Evolutionary conservation across 1,284 basidiomycete genomes (phyloP), one percentile per base, ranked within the genome.

Genomic region (Abortiporus biennis): DNA sequence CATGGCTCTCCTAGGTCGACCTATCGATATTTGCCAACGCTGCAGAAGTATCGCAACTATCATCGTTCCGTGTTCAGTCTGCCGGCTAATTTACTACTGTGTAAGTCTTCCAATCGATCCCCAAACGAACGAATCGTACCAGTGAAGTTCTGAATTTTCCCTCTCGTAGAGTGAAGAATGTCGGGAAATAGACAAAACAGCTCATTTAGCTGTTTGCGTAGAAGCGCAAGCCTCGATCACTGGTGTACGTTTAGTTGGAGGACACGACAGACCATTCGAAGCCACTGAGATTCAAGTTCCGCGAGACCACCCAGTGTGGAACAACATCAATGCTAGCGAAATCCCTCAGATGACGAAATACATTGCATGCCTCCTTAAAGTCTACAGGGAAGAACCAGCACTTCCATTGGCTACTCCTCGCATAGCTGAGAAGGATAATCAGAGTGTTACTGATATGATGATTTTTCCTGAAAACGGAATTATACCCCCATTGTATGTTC

Each of bases 391-490:
- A 36, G 17, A 22, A 16, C n/a, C 13, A 25, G 43, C 33, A 33
- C 29, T 25, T 9, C 29, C 21, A 11, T 16, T 39, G 29, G 23
- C 21, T 6, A 25, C 12, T 5, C 30, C 30, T 6, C 27, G 21
- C 21, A 27, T 36, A 15, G n/a, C n/a, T n/a, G n/a, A n/a, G n/a
- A 20, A 24, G 29, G 45, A 47, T 21, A 42, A 44, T 27, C 47
- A 49, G 30, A 27, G 21, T 9, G 45, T 47, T 11, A 47, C 47
- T n/a, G 44, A 47, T 20, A 20, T 49, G 8, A 49, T 49, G 47
- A 39, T 49, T 43, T 41, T 35, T 23, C 47, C 42, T 3, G 32
- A 44, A 19, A 44, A 25, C n/a, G 47, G 47, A n/a, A n/a, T 44
- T 29, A 42, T 42, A 6, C 41, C 45, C n/a, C n/a, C n/a, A n/a